Conservation (phyloP, 495 filamentous ascomycete species). For the Hypoxylon subgilvum region DNA sequence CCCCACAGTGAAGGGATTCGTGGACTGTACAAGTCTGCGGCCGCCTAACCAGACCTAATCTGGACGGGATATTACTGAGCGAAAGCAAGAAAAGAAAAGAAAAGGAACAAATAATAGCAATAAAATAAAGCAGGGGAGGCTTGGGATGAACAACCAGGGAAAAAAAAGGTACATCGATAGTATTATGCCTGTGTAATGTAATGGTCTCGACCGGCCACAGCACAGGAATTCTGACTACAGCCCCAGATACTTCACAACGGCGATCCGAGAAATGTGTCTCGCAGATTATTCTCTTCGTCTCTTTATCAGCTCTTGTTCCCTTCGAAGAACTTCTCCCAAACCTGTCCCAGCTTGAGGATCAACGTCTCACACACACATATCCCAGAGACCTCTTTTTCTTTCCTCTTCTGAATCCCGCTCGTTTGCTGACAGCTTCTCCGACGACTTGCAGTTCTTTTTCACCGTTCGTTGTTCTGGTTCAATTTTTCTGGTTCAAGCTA, state of each 20-base stretch:
- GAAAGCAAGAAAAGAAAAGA: slow-evolving; percentile 19
- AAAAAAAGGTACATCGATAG: slow-evolving; percentile 45
- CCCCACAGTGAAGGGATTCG: neutral
- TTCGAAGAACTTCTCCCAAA: slow-evolving; percentile 39
- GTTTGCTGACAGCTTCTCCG: slow-evolving; percentile 41
- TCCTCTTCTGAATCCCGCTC: slow-evolving; percentile 19
- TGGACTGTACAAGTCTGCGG: slow-evolving; percentile 13
- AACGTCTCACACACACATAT: slow-evolving; percentile 43
- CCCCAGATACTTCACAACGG: slow-evolving; percentile 39
- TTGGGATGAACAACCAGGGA: slow-evolving; percentile 39
- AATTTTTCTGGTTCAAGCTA: slow-evolving; percentile 35
- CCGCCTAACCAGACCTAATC: slow-evolving; percentile 12
- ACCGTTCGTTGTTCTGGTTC: slow-evolving; percentile 32
- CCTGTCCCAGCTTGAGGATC: slow-evolving; percentile 40
- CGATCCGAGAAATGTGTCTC: slow-evolving; percentile 40
- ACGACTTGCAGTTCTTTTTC: slow-evolving; percentile 38
- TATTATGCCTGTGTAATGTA: slow-evolving; percentile 41
- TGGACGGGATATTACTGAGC: slow-evolving; percentile 6
- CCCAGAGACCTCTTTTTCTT: slow-evolving; percentile 32
- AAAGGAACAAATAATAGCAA: slow-evolving; percentile 8
- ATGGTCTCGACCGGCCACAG: slow-evolving; percentile 40
- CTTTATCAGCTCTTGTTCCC: slow-evolving; percentile 38
- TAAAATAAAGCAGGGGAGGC: slow-evolving; percentile 38
- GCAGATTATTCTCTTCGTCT: slow-evolving; percentile 37
- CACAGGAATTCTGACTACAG: slow-evolving; percentile 38